phyloP scores from a whole-genome alignment of 768 basidiomycete genomes.

The Candolleomyces eurysporus region DNA sequence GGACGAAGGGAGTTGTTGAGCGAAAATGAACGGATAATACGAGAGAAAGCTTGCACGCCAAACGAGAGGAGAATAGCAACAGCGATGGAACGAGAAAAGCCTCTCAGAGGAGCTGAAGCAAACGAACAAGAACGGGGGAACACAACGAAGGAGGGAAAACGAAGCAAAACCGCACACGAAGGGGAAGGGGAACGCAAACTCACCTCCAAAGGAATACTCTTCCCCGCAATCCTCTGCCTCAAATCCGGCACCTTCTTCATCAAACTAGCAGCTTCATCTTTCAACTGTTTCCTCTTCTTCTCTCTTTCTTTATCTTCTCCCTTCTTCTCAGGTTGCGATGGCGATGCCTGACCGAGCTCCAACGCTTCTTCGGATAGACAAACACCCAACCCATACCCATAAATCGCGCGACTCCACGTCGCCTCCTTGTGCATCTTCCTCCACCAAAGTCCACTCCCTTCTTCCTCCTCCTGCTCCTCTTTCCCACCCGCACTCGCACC shows the following conservation, averaged over 20 bases:
- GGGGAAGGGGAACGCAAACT: too few species aligned
- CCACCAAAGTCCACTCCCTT: conserved; percentile 61
- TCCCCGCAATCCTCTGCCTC: conserved; percentile 81
- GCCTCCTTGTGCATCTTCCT: conserved; percentile 67
- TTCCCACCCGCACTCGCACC: too few species aligned
- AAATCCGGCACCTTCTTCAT: conserved; percentile 75
- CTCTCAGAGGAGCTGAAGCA: too few species aligned
- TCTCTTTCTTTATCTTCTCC: too few species aligned
- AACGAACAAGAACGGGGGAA: too few species aligned
- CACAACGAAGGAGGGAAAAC: background rate
- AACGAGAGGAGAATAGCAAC: too few species aligned
- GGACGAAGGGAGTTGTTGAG: too few species aligned
- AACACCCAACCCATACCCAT: conserved; percentile 74
- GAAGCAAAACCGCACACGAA: background rate
- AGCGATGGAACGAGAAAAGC: too few species aligned
- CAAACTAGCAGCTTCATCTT: conserved; percentile 56
- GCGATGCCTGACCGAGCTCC: too few species aligned
- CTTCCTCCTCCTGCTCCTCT: conserved; percentile 37
- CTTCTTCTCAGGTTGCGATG: too few species aligned
- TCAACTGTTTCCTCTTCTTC: conserved; percentile 29
- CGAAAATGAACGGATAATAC: too few species aligned
- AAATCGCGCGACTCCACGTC: conserved; percentile 78
- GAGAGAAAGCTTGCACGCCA: too few species aligned
- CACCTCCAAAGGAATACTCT: conserved; percentile 59
- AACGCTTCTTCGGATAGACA: conserved; percentile 61